phyloP scores from a whole-genome alignment of 306 rosid genomes.

The Luffa aegyptiaca region DNA sequence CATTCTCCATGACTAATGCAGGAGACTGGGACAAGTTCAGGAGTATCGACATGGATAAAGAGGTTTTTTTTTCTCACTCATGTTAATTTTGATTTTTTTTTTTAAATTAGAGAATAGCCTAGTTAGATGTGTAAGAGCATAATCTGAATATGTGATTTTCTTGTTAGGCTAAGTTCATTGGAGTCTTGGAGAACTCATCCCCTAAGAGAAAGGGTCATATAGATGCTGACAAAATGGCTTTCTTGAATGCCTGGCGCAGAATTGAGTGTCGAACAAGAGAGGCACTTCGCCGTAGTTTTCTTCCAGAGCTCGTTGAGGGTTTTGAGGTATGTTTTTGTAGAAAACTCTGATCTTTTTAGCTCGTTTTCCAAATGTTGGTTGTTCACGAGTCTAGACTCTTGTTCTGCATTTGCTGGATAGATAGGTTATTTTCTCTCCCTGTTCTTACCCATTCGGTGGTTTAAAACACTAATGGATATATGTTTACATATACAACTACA shows the following conservation, averaged over 20 bases:
- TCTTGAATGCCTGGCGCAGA: constrained; percentile 51
- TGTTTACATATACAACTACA: neutral
- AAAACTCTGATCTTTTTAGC: neutral
- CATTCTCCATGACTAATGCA: constrained; percentile 65
- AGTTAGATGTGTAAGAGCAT: neutral
- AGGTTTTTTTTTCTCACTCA: constrained; percentile 37
- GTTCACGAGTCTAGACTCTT: neutral
- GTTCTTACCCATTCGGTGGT: neutral
- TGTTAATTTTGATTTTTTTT: neutral
- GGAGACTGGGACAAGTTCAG: constrained; percentile 88
- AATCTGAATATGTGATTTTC: neutral
- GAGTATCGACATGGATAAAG: constrained; percentile 96
- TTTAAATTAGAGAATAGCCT: neutral
- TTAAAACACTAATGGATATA: neutral
- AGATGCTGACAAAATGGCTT: constrained; percentile 52
- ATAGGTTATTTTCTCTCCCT: neutral
- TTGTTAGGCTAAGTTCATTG: constrained; percentile 59
- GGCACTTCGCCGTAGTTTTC: constrained; percentile 80
- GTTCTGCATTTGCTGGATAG: neutral
- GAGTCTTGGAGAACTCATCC: constrained; percentile 29
- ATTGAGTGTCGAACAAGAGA: constrained; percentile 73
- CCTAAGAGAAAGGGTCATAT: constrained; percentile 41
- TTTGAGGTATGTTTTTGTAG: constrained; percentile 56
- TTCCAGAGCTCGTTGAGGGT: constrained; percentile 54
- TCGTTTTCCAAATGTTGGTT: neutral